These are phyloP conservation scores for Oenanthe javanica DNA, from an alignment of 140 eudicot genomes.

Conservation along the genomic window DNA sequence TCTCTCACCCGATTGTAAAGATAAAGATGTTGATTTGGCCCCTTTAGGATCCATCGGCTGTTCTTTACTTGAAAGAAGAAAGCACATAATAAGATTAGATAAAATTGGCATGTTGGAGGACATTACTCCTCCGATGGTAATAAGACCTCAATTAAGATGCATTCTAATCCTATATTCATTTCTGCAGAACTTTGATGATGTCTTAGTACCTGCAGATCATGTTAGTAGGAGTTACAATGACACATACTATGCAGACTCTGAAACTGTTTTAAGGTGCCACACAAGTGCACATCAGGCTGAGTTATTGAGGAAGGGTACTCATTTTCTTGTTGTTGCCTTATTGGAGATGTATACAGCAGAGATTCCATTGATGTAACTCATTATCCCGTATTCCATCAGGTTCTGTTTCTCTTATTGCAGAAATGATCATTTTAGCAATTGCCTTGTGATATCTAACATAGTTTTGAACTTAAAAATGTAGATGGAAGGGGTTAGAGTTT, in stretches of 20 bases:
- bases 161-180: constrained; percentile 3
- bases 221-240: constrained; percentile 99
- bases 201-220: constrained; percentile 94
- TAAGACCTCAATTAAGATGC: neutral
- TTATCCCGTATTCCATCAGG: constrained; percentile 99
- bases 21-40: too few species aligned
- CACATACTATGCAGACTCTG: constrained; percentile 81
- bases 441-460: constrained; percentile 4
- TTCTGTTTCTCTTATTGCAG: constrained; percentile 13
- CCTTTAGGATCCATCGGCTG: too few species aligned
- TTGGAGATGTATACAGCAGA: constrained; percentile 98
- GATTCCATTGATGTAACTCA: constrained; percentile 98
- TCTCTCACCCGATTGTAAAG: too few species aligned
- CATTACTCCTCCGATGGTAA: neutral
- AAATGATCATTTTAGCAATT: neutral
- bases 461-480: constrained; percentile 20
- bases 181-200: constrained; percentile 96
- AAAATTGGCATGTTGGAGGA: neutral
- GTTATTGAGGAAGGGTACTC: constrained; percentile 65
- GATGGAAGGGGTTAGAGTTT: too few species aligned
- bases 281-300: constrained; percentile 99
- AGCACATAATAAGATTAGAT: neutral
- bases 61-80: neutral
- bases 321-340: constrained; percentile 89
- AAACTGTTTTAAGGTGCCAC: too few species aligned